Base-by-base conservation (phyloP, 2,329 filamentous ascomycete species). In the Nannizziopsis arthrosporioides region DNA sequence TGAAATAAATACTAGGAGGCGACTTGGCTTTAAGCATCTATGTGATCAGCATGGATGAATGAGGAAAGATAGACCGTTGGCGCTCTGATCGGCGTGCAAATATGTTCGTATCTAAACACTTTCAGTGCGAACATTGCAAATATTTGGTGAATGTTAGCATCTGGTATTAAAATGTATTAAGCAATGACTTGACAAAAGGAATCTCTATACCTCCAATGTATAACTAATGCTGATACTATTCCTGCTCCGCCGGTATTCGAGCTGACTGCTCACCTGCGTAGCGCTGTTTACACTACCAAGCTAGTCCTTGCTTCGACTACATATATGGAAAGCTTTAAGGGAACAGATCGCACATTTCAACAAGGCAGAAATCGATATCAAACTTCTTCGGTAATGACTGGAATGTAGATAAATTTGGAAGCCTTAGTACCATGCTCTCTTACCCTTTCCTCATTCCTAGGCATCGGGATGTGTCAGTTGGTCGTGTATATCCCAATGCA, bases 141-240 rank as follows among this genome's bases (percentile, higher is more conserved):
- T 14, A 14, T 43, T 32, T 5, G 22, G 5, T 39, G 19, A 19
- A 38, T 38, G n/a, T 39, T 22, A 22, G 34, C 31, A 27, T 37
- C n/a, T 17, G 14, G 14, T 37, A 12, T 39, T 12, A 27, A 27
- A 27, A 27, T 27, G 22, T 27, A 7, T 45, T 45, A 27, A 27
- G 19, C 19, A 18, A 45, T 45, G 35, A 45, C 38, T 36, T 45
- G 31, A 39, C 22, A 19, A 45, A 27, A 27, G 22, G 7, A 27
- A 3, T 27, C 7, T 27, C 22, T 27, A 27, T 7, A 27, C 4
- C 22, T 27, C 22, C 7, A 7, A 3, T 7, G 7, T 39, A 34
- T 38, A 31, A 45, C 39, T 45, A 27, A 18, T 19, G 14, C 32
- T 19, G 15, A 12, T 37, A n/a, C 19, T 44, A 19, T 6, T 36